phyloP scores from a whole-genome alignment of 2,329 filamentous ascomycete genomes.

The Aspergillus sp. region DNA sequence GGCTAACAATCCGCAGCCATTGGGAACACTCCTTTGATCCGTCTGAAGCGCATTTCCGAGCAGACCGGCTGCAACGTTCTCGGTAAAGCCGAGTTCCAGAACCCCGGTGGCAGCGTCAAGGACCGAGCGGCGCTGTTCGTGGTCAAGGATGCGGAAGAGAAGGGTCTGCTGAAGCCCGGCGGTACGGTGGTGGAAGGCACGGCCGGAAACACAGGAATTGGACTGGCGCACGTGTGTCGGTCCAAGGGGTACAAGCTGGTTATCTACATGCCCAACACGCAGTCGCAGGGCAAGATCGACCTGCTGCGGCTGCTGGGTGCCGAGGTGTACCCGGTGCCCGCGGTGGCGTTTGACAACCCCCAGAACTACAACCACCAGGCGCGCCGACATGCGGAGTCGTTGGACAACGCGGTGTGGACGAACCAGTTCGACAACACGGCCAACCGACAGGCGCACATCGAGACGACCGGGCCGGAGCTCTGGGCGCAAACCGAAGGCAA shows the following conservation, averaged over 20 bases:
- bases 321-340: conserved; percentile 93
- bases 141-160: conserved; percentile 88
- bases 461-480: conserved; percentile 96
- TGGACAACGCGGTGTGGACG: conserved; percentile 94
- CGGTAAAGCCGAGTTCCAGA: conserved; percentile 98
- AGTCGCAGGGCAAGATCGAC: conserved; percentile 97
- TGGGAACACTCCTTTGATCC: conserved; percentile 93
- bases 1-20: conserved; percentile 66
- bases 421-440: conserved; percentile 98
- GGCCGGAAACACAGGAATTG: conserved; percentile 96
- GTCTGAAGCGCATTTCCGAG: conserved; percentile 81
- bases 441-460: conserved; percentile 89
- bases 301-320: conserved; percentile 85
- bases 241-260: conserved; percentile 90
- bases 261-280: conserved; percentile 99
- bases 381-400: conserved; percentile 76
- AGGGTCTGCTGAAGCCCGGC: conserved; percentile 75
- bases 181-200: conserved; percentile 97
- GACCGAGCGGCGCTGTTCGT: conserved; percentile 94
- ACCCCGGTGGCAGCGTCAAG: conserved; percentile 94
- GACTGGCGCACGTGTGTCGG: conserved; percentile 92
- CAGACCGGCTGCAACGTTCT: conserved; percentile 92
- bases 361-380: conserved; percentile 99
- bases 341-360: conserved; percentile 91
- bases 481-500: conserved; percentile 87